These are phyloP conservation scores for Mucor indicus DNA, from an alignment of 371 early-diverging fungal genomes.

Conservation along the genomic window DNA sequence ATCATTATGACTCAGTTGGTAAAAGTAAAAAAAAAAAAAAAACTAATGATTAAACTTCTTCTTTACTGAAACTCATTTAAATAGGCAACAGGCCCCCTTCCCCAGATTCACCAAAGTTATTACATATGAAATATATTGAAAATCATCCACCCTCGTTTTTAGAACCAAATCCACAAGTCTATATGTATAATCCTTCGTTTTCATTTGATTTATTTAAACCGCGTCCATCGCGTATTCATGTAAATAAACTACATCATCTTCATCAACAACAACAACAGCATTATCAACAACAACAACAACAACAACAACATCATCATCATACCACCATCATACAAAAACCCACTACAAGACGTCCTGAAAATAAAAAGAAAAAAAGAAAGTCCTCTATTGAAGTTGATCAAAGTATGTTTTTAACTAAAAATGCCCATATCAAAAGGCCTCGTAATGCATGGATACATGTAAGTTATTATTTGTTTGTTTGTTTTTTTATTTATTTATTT, in stretches of 20 bases:
- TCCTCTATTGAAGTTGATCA: slow-evolving; percentile 13
- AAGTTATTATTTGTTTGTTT: slow-evolving; percentile 1
- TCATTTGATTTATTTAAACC: slow-evolving; percentile 8
- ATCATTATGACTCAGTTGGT: slow-evolving; percentile 10
- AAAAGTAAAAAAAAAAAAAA: slow-evolving; percentile 2
- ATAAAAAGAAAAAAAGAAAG: neutral
- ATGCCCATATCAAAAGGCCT: slow-evolving; percentile 40
- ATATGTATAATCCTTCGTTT: slow-evolving; percentile 3
- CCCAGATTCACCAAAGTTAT: slow-evolving; percentile 21
- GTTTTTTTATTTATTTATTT: neutral
- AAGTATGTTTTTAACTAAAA: slow-evolving; percentile 32
- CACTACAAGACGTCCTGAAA: neutral
- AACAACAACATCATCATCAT: neutral
- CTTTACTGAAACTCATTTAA: neutral
- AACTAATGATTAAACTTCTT: neutral
- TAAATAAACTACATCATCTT: neutral
- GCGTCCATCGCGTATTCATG: no score
- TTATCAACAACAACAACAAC: neutral
- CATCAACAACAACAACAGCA: neutral
- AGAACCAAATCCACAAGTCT: slow-evolving; percentile 21
- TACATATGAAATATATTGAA: slow-evolving; percentile 1
- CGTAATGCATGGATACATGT: slow-evolving; percentile 43
- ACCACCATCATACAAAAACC: neutral
- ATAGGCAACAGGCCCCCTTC: slow-evolving; percentile 29
- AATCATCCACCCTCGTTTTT: slow-evolving; percentile 15